Conservation (phyloP, 2,329 filamentous ascomycete species). For the Diaporthe citriasiana region DNA sequence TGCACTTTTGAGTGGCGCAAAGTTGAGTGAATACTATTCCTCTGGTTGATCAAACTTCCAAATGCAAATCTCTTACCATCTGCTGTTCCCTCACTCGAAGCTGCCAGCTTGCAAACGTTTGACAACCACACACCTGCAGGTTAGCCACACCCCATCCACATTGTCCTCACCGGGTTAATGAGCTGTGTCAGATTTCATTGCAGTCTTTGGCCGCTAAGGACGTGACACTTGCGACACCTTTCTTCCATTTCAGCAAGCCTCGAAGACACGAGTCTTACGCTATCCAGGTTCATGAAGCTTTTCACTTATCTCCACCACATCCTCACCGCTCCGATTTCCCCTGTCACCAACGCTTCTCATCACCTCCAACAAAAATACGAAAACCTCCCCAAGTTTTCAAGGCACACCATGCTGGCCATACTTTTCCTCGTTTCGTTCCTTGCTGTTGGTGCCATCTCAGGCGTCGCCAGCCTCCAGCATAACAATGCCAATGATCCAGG, state of each 20-base stretch:
- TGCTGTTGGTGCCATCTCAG: background rate
- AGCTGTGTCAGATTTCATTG: too few species aligned
- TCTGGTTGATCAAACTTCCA: background rate
- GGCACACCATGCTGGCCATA: background rate
- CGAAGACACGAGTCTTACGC: background rate
- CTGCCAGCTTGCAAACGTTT: background rate
- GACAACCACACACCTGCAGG: background rate
- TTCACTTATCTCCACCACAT: background rate
- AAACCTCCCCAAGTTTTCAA: background rate
- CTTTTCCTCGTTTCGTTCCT: background rate
- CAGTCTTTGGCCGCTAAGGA: background rate
- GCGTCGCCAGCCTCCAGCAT: background rate
- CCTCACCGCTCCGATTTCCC: background rate
- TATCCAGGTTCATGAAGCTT: background rate
- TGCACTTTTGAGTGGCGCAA: too few species aligned
- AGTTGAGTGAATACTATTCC: too few species aligned
- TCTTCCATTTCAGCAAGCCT: accelerated
- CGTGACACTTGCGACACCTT: background rate
- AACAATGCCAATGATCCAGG: too few species aligned
- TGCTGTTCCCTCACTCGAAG: background rate
- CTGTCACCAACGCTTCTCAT: background rate
- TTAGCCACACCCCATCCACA: background rate
- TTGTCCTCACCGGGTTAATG: background rate
- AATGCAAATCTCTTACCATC: too few species aligned
- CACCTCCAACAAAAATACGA: background rate